Evolutionary conservation across 2,329 filamentous ascomycete genomes (phyloP).

Genomic region (Cercospora sesami): DNA sequence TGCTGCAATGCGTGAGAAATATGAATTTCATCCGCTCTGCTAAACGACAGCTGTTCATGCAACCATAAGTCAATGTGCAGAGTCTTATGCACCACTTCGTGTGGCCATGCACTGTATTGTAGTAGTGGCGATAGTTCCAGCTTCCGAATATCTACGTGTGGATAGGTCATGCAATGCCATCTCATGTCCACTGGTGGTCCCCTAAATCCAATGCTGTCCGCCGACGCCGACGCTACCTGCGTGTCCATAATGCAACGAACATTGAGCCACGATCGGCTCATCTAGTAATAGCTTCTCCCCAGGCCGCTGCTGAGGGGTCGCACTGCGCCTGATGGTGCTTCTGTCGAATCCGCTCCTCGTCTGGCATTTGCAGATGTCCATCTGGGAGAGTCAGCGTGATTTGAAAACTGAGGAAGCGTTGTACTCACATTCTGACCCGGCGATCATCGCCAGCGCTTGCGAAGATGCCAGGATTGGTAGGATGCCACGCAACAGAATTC

Average conservation of each 20-base stretch:
- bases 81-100: background rate
- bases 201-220: conserved; percentile 11
- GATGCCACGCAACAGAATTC: conserved; percentile 89
- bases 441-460: conserved; percentile 88
- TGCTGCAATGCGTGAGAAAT: background rate
- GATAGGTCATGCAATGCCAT: conserved; percentile 4
- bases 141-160: conserved; percentile 1
- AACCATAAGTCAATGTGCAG: background rate
- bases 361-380: conserved; percentile 23
- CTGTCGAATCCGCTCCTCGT: conserved; percentile 14
- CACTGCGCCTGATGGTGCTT: conserved; percentile 12
- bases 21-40: background rate
- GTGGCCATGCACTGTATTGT: background rate
- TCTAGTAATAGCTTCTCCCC: conserved; percentile 16
- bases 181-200: background rate
- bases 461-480: conserved; percentile 76
- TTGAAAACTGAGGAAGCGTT: background rate
- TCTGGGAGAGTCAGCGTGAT: conserved; percentile 19
- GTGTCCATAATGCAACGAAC: conserved; percentile 1
- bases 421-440: conserved; percentile 76
- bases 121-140: conserved; percentile 8
- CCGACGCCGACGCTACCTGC: conserved; percentile 12
- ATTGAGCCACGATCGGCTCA: conserved; percentile 1
- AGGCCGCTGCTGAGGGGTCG: conserved; percentile 8
- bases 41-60: background rate